These are phyloP conservation scores for Fusarium irregulare DNA, from an alignment of 2,329 filamentous ascomycete genomes.

Conservation along the genomic window DNA sequence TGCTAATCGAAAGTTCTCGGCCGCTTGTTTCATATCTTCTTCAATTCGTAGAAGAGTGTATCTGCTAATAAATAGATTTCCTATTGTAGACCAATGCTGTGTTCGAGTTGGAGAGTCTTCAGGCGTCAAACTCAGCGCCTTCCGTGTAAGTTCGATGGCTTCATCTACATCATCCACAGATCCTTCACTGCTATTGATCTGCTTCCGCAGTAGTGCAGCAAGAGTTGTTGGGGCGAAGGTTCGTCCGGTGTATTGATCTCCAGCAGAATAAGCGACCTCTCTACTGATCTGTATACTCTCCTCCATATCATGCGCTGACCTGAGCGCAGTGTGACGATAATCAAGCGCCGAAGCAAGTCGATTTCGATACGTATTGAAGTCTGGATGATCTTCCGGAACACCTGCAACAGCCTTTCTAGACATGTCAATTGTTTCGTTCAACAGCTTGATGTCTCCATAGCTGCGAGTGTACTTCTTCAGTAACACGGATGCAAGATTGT, in stretches of 20 bases:
- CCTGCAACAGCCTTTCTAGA: background rate
- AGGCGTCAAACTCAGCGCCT: background rate
- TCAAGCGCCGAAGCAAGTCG: background rate
- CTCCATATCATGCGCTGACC: background rate
- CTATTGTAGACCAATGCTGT: background rate
- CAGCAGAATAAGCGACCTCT: background rate
- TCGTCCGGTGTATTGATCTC: fast-evolving
- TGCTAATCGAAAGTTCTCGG: background rate
- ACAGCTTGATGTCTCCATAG: fast-evolving
- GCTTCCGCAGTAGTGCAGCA: background rate
- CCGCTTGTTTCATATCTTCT: background rate
- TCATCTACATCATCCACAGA: background rate
- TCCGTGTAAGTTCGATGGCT: background rate
- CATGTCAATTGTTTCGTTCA: background rate
- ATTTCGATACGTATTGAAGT: background rate
- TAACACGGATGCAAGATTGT: background rate
- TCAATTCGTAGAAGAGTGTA: fast-evolving
- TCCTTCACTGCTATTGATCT: background rate
- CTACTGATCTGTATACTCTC: background rate
- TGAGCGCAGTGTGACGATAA: background rate
- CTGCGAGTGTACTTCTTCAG: background rate
- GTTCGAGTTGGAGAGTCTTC: background rate
- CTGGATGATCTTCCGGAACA: background rate
- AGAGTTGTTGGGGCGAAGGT: background rate
- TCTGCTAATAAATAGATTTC: fast-evolving